Percentiles rank a stretch among this genome's conserved stretches.
Evolutionary conservation across 306 rosid genomes (phyloP).

Genomic region (Oxytropis ochrocephala): DNA sequence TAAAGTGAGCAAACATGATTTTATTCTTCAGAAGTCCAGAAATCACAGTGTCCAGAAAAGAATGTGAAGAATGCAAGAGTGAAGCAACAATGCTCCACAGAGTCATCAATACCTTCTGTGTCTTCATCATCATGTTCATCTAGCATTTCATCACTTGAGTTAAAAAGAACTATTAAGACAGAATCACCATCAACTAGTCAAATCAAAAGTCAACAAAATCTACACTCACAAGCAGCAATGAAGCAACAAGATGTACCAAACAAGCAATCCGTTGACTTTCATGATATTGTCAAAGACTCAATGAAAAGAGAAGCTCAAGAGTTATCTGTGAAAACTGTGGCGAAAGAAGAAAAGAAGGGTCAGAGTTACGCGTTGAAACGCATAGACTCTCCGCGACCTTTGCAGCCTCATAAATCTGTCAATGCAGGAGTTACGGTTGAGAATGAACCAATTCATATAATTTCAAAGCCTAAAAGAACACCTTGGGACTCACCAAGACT

Average conservation of each 20-base stretch:
- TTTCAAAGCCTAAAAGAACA: conserved; percentile 38
- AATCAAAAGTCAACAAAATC: conserved; percentile 15
- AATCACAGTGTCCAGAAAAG: not conserved
- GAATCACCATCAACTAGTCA: conserved; percentile 37
- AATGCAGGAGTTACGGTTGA: conserved; percentile 26
- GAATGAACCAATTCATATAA: conserved; percentile 38
- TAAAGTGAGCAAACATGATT: not conserved
- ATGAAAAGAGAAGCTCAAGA: conserved; percentile 48
- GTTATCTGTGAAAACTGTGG: conserved; percentile 45
- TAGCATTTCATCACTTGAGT: conserved; percentile 70
- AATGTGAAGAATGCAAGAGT: conserved; percentile 33
- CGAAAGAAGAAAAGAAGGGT: conserved; percentile 36
- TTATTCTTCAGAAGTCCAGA: too few species aligned
- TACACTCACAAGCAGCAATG: conserved; percentile 12
- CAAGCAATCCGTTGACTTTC: conserved; percentile 32
- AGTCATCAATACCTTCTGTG: conserved; percentile 55
- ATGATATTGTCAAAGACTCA: conserved; percentile 45
- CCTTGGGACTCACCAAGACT: conserved; percentile 51
- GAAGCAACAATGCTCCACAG: conserved; percentile 57
- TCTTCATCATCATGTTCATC: conserved; percentile 77
- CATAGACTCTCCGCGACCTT: conserved; percentile 83
- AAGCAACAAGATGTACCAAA: conserved; percentile 24
- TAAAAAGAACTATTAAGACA: conserved; percentile 37
- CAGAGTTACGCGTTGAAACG: conserved; percentile 37
- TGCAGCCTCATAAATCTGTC: conserved; percentile 26